Conservation (phyloP, 2,329 filamentous ascomycete genomes). For the Tolypocladium pustulatum region DNA sequence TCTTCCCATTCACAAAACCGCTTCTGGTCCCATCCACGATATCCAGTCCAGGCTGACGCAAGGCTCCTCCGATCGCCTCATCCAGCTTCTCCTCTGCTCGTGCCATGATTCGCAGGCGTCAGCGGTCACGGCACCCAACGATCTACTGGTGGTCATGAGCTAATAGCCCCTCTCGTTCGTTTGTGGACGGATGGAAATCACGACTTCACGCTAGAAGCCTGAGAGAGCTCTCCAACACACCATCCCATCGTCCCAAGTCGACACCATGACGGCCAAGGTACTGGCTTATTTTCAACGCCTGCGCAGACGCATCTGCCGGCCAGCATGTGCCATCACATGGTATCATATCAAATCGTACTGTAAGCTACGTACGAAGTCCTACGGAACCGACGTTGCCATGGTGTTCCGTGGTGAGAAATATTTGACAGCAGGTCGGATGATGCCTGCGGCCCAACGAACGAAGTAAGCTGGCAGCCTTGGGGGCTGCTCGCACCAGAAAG, state of each 20-base stretch:
- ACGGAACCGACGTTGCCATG: background rate
- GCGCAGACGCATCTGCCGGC: background rate
- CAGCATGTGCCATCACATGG: too few species aligned
- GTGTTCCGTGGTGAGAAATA: background rate
- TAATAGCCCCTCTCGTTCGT: background rate
- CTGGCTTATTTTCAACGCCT: background rate
- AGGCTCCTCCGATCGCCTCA: background rate
- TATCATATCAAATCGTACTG: too few species aligned
- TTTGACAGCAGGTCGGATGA: background rate
- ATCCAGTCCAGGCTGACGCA: background rate
- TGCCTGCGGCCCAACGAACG: too few species aligned
- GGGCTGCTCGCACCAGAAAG: background rate
- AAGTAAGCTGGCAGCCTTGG: background rate
- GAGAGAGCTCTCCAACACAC: background rate
- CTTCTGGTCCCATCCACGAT: background rate
- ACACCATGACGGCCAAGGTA: background rate
- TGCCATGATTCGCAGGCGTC: background rate
- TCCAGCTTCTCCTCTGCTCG: background rate
- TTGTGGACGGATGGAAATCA: background rate
- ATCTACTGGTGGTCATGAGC: background rate
- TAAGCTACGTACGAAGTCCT: background rate
- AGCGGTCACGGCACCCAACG: background rate
- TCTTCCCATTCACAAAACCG: background rate
- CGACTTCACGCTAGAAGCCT: background rate
- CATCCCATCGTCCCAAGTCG: background rate